Base-by-base conservation (phyloP, 2,329 filamentous ascomycete species). In the Colletotrichum lentis region DNA sequence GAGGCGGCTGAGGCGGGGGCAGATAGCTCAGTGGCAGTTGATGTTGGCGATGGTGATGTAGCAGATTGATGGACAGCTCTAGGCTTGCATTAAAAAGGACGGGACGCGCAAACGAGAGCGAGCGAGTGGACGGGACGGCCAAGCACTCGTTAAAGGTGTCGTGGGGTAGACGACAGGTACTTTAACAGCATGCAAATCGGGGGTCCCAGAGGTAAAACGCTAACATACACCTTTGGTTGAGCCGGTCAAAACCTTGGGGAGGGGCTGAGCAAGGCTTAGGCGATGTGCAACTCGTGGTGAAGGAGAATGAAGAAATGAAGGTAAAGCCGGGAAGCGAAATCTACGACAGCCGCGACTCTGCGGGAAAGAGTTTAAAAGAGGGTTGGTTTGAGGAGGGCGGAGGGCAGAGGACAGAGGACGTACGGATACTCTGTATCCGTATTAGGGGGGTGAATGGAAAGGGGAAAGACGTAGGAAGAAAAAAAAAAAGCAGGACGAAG, bases 41-140 rank as follows among this genome's bases (percentile, higher is more conserved):
- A 10, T n/a, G 27, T 41, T 57, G 59, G 37, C 52, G 64, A 52
- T 53, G 60, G 65, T 53, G 60, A 69, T 52, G 44, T 16, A 31
- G 41, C 66, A 52, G 46, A 24, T 68, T 39, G 62, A 53, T 41
- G 49, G 49, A 60, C 24, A 50, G 55, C 55, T 61, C 50, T 27
- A 16, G 56, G 44, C 35, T 24, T 12, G 20, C 53, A 41, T 39
- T 39, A 41, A 53, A 63, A 61, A 58, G 24, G 56, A 58, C n/a
- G 49, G 61, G 54, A 58, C 53, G 69, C 65, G 69, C 52, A 62
- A 56, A 55, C 20, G 55, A 59, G 69, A 49, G 66, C 54, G 61
- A 71, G 70, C 70, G 70, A 71, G 57, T 52, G 70, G 70, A 71
- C 68, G 64, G 70, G 68, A 71, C 68, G 62, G 61, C 70, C 70